Conservation (phyloP, 352 stramenopile genomes). For the Hyaloperonospora brassicae region DNA sequence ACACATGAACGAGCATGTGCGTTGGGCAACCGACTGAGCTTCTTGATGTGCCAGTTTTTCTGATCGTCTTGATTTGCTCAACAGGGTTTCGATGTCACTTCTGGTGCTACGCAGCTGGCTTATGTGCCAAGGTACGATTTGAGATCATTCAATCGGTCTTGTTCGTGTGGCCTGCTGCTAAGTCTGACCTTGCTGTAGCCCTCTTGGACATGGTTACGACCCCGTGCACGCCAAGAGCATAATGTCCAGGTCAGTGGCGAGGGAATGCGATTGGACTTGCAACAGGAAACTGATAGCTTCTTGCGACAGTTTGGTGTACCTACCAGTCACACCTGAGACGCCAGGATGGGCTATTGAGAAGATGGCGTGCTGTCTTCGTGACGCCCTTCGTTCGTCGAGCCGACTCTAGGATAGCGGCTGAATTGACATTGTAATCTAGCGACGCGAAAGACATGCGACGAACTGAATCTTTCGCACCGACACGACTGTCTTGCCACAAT, state of each 20-base stretch:
- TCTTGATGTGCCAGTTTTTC: not conserved
- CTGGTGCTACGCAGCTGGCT: slow-evolving; percentile 59
- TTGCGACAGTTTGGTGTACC: slow-evolving; percentile 52
- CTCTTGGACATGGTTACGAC: slow-evolving; percentile 41
- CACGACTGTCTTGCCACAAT: no score
- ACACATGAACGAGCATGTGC: slow-evolving; percentile 70
- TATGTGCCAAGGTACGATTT: slow-evolving; percentile 51
- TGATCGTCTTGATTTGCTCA: slow-evolving; percentile 1
- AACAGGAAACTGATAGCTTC: slow-evolving; percentile 7
- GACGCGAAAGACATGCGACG: no score
- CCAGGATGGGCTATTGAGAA: slow-evolving; percentile 72
- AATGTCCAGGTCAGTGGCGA: slow-evolving; percentile 50
- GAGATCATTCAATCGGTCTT: not conserved
- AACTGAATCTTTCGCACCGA: no score
- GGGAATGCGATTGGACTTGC: slow-evolving; percentile 5
- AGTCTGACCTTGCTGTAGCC: slow-evolving; percentile 20
- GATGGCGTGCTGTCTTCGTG: slow-evolving; percentile 57
- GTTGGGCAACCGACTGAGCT: slow-evolving; percentile 4
- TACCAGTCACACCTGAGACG: slow-evolving; percentile 69
- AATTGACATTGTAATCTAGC: no score
- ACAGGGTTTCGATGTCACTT: slow-evolving; percentile 77
- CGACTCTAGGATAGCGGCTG: slow-evolving; percentile 15
- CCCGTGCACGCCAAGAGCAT: slow-evolving; percentile 57
- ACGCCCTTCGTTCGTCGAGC: slow-evolving; percentile 35
- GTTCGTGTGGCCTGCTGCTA: slow-evolving; percentile 1